Evolutionary conservation across 176 grass and related monocot species (phyloP), one percentile per base, ranked within the genome.

Genomic region (Raddia distichophylla): DNA sequence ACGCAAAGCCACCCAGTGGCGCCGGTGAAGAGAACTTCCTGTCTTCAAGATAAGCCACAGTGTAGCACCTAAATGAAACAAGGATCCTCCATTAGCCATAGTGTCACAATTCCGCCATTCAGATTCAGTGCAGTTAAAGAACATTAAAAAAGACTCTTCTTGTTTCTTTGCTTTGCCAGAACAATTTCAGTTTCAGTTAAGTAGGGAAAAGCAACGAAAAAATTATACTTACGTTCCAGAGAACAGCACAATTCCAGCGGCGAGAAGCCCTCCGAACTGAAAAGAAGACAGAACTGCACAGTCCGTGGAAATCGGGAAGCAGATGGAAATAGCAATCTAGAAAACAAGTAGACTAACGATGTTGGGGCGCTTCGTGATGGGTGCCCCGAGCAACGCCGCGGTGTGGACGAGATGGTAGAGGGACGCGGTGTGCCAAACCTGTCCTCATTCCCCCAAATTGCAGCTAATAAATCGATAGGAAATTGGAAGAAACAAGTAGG

Each of bases 371-470:
- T 90, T 95, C 11, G 89, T 88, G 79, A 95, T 15, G 27, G 96
- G 96, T 90, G 89, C 90, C 57, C 92, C 96, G 58, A 98, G 75
- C 75, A 98, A 82, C 49, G 96, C 96, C 2, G 93, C 93, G 2
- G 93, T 95, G 86, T 98, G 96, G 50, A 91, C 90, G 71, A 95
- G 88, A 75, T 98, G 96, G 79, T 95, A 98, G 22, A 98, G 84
- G 65, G 96, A 95, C 12, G 96, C 95, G 0, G 93, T 98, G 15
- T 89, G 90, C 92, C 95, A 98, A 45, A 95, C 93, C 95, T 98
- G 81, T 6, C n/a, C 33, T 13, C 12, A 54, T 45, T 52, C 22
- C 10, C 63, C 46, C 65, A 47, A 33, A 50, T 77, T 16, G 60
- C 57, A 62, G 8, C 47, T 74, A 52, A n/a, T 59, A 59, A 60